Percentiles rank a stretch among this genome's conserved stretches.
Conservation (phyloP, 306 rosid genomes). For the Prosopis cineraria region DNA sequence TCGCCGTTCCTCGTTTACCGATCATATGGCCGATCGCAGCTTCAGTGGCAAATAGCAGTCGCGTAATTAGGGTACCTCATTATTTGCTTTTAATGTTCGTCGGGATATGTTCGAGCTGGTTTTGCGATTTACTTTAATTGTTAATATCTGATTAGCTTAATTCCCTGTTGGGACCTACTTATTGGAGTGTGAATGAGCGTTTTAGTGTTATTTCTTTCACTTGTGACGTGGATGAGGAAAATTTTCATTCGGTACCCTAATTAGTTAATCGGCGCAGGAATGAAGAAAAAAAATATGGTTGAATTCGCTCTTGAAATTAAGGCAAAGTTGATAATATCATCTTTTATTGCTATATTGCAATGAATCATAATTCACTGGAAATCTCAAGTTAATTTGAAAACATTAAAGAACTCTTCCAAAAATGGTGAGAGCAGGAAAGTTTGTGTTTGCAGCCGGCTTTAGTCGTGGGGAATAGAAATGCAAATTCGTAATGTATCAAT, state of each 20-base stretch:
- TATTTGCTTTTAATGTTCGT: conserved; percentile 24
- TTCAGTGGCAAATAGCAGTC: conserved; percentile 47
- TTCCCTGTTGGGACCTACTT: not conserved
- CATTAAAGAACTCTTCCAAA: not conserved
- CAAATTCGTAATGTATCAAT: not conserved
- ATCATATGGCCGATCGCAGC: conserved; percentile 35
- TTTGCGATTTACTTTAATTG: not conserved
- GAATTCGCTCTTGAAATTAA: not conserved
- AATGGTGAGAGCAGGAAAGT: not conserved
- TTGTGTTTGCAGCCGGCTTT: not conserved
- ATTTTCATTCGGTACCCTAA: not conserved
- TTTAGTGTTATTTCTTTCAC: not conserved
- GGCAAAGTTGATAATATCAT: not conserved
- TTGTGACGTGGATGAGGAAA: not conserved
- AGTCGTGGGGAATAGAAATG: not conserved
- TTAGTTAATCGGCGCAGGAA: not conserved
- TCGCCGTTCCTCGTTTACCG: not conserved
- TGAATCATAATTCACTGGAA: not conserved
- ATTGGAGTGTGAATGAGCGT: not conserved
- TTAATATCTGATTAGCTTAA: not conserved
- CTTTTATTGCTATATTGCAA: not conserved
- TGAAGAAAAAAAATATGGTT: not conserved
- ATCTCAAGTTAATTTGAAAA: not conserved
- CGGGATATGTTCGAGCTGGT: not conserved
- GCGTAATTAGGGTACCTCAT: conserved; percentile 45